These are phyloP conservation scores for Reticulascus tulasneorum DNA, from an alignment of 2,329 filamentous ascomycete genomes.

Conservation along the genomic window DNA sequence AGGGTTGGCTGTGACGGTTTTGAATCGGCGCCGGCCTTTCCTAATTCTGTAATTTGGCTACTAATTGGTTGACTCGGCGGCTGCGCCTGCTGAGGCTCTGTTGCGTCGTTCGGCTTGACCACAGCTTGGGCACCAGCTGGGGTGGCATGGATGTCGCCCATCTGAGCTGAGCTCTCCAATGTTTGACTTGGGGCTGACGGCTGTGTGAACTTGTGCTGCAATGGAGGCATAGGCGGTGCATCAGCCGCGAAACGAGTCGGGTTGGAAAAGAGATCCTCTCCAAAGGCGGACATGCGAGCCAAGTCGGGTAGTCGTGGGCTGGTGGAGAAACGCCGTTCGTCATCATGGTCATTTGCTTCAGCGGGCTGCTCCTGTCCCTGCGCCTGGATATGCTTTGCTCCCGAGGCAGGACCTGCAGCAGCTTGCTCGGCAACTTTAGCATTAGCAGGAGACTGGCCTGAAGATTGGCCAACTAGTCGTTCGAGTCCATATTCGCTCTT, in stretches of 20 bases:
- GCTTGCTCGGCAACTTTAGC: constrained; percentile 9
- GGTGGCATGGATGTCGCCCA: not conserved
- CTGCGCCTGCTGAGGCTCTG: not conserved
- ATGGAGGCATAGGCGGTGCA: constrained; percentile 20
- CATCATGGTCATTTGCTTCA: constrained; percentile 2
- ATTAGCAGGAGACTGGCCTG: constrained; percentile 10
- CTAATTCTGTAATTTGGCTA: too few relatives aligned
- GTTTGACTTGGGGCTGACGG: not conserved
- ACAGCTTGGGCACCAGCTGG: not conserved
- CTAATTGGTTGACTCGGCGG: too few relatives aligned
- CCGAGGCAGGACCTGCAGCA: too few relatives aligned
- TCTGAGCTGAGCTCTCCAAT: too few relatives aligned
- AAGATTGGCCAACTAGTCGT: constrained; percentile 26
- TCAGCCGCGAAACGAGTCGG: constrained; percentile 19
- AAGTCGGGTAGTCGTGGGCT: constrained; percentile 58
- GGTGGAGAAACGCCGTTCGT: constrained; percentile 34
- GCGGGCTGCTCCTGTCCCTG: constrained; percentile 3
- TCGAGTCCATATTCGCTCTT: constrained; percentile 57
- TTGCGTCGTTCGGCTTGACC: not conserved
- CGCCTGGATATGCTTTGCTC: too few relatives aligned
- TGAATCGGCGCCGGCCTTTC: too few relatives aligned
- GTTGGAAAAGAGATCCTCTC: constrained; percentile 51
- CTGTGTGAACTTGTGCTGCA: constrained; percentile 8
- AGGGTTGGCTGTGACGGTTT: not conserved
- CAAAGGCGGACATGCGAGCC: constrained; percentile 56